A percentile compares a stretch with the other conserved stretches of the same genome.
These are phyloP conservation scores for Cladosporium halotolerans DNA, from an alignment of 2,329 filamentous ascomycete genomes.

Conservation along the genomic window DNA sequence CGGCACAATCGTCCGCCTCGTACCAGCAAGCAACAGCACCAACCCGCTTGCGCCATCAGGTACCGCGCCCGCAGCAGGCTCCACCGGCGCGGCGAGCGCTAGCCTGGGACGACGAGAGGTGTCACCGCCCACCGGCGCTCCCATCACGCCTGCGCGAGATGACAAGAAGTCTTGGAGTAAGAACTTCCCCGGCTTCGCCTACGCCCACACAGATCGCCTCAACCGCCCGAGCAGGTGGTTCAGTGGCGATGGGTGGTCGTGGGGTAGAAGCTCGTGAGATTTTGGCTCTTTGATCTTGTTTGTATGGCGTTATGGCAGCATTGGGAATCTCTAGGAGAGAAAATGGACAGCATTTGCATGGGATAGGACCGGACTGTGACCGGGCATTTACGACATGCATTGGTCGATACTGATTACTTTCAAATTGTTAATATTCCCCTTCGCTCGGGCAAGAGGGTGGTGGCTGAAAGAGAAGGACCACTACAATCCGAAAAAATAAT, in stretches of 20 bases:
- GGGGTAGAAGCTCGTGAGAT: not conserved
- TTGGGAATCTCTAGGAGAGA: not conserved
- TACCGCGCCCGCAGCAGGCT: not conserved
- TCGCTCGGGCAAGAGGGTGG: not conserved
- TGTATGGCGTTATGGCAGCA: not conserved
- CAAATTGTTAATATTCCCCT: too few relatives aligned
- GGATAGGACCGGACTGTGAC: not conserved
- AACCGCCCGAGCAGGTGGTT: constrained; percentile 4
- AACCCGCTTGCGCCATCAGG: not conserved
- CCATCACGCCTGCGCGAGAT: not conserved
- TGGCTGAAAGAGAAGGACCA: not conserved
- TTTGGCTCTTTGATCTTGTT: not conserved
- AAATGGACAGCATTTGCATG: not conserved
- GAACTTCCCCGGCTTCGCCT: not conserved
- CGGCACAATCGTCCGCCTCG: constrained; percentile 8
- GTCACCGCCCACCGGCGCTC: not conserved
- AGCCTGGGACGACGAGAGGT: constrained; percentile 1
- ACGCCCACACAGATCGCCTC: not conserved
- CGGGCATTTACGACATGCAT: too few relatives aligned
- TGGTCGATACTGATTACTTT: not conserved
- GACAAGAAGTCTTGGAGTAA: constrained; percentile 1
- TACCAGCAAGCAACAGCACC: constrained; percentile 1
- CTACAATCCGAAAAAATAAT: not conserved
- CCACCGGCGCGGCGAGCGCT: not conserved
- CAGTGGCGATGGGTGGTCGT: constrained; percentile 1